Base-by-base conservation (phyloP, 257 asterid species). In the Cruciata laevipes region DNA sequence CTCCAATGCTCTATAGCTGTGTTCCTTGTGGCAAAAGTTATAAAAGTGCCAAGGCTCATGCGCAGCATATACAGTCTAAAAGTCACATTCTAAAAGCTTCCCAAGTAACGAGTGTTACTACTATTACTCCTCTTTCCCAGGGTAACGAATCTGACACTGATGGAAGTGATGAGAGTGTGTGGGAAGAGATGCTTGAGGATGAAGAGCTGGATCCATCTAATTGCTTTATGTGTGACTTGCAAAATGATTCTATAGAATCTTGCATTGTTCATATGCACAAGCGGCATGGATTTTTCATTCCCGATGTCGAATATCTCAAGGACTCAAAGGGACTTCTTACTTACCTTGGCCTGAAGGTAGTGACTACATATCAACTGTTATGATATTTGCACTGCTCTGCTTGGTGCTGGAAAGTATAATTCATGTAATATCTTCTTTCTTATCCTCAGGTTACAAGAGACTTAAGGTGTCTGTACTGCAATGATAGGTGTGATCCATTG, bases 241-340 rank as follows among this genome's bases (percentile, higher is more conserved):
- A 78, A 51, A 95, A 83, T 66, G 83, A 66, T 38, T 75, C 92
- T 14, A 66, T 90, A 12, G 99, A 90, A 59, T 81, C 73, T 76
- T 94, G 99, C 78, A 90, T 87, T 89, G 87, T 94, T 72, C 99
- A 94, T 87, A 84, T 94, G 97, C 97, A 86, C 84, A 93, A 90
- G 84, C 76, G 69, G 25, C 99, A 93, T 65, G 96, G 99, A 17
- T 90, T 93, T 80, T 93, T 85, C 81, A 87, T 90, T 71, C 99
- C 99, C 30, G 99, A 93, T 82, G 75, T 88, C 11, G 99, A 93
- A 78, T 90, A 84, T 81, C 81, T 93, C 69, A 90, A 83, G 83
- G 99, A 93, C 70, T 97, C 99, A 38, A 83, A 78, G 73, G 99
- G 99, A 67, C 86, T 93, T 76, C 89, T 93, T 20, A 90, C 89